These are phyloP conservation scores for Boletellus emodensis DNA, from an alignment of 768 basidiomycete species.

Conservation along the genomic window DNA sequence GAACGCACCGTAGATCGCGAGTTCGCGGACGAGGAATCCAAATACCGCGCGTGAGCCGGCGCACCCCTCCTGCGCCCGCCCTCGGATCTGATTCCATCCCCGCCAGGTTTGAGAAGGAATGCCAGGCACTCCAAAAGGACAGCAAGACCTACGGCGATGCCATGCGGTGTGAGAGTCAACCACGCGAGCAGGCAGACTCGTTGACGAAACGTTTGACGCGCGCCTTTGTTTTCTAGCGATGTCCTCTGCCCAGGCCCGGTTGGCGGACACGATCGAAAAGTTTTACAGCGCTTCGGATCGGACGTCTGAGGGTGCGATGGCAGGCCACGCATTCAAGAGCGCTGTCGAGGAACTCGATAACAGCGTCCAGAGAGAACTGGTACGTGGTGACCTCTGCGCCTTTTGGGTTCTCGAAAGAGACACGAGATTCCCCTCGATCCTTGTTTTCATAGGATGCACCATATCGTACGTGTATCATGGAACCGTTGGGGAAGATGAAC, in stretches of 20 bases:
- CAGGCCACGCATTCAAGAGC: constrained; percentile 92
- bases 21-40: constrained; percentile 87
- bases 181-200: neutral
- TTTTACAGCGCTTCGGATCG: constrained; percentile 89
- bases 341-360: constrained; percentile 92
- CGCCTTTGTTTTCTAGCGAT: constrained; percentile 54
- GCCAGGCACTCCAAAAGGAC: constrained; percentile 88
- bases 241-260: constrained; percentile 87
- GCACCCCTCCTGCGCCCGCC: neutral
- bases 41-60: constrained; percentile 74
- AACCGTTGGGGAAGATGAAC: constrained; percentile 95
- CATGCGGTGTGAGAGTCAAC: constrained; percentile 69
- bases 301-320: constrained; percentile 90
- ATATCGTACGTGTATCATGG: constrained; percentile 90
- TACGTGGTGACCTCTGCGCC: constrained; percentile 36
- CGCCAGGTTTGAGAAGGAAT: constrained; percentile 92
- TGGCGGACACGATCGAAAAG: constrained; percentile 89
- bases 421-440: neutral
- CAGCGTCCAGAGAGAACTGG: constrained; percentile 79
- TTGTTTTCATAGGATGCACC: constrained; percentile 68
- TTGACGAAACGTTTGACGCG: neutral
- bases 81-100: neutral
- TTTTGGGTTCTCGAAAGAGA: neutral
- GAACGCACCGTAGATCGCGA: constrained; percentile 94
- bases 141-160: constrained; percentile 93